Base-by-base conservation (phyloP, 108 stramenopile genomes). In the Nitzschia sp. region DNA sequence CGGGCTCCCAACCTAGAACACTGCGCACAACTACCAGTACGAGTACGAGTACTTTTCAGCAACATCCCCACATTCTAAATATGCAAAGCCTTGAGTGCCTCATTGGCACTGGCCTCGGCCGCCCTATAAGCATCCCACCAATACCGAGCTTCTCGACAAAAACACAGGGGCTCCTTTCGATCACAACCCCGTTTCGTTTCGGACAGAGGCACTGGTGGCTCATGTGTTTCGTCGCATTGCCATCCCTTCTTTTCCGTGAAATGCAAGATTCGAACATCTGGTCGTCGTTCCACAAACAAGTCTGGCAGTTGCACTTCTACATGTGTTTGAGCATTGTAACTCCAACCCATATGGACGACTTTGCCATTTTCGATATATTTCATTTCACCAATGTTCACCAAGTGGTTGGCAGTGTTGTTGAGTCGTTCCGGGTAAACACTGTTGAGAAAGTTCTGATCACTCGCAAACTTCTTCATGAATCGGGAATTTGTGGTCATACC, bases 261-360 rank as follows among this genome's bases (percentile, higher is more conserved):
- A 21, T 76, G 75, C 26, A 76, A 50, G 9, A 76, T 70, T 14
- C 25, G n/a, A 5, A 57, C 63, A 0, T 48, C 56, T n/a, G 57
- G 38, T 55, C 63, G 69, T 22, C 65, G 61, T 6, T 44, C 48
- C 19, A 64, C 51, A 69, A 69, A 76, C 22, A 22, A 70, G 37
- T 48, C 46, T 1, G 48, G n/a, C 20, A 40, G 38, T 43, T 76
- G 48, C 14, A 70, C 63, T 54, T 76, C 75, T 11, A 60, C 75
- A 63, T 76, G 75, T n/a, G 75, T 76, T 48, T 76, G 75, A 10
- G 75, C 75, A 54, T 76, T 76, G 63, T 76, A 76, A 51, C 63
- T 57, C 75, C 75, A 76, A 15, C 63, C 34, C 37, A 76, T 52
- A 24, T 59, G 41, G 2, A 58, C 69, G 26, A 76, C 75, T 37